phyloP scores from a whole-genome alignment of 169 alveolate species.

The Perkinsus olseni region DNA sequence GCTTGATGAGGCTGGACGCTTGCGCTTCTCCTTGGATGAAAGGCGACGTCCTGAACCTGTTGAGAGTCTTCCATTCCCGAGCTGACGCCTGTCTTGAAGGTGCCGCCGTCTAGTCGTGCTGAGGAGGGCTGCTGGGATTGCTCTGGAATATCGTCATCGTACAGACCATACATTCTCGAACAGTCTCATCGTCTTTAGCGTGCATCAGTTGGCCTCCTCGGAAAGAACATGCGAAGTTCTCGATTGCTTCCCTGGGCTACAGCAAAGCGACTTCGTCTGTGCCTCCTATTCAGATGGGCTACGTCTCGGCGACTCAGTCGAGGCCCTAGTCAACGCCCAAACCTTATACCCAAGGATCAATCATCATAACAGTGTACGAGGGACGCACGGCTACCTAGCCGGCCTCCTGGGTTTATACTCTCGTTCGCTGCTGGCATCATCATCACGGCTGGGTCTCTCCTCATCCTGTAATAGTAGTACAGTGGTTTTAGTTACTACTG shows the following conservation, averaged over 20 bases:
- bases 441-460: no score
- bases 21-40: not conserved
- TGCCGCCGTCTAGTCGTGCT: no score
- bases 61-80: not conserved
- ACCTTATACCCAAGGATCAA: not conserved
- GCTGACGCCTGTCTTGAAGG: not conserved
- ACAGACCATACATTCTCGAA: no score
- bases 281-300: not conserved
- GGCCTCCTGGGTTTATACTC: no score
- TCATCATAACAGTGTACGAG: not conserved
- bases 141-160: no score
- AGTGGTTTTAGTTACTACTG: not conserved
- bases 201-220: no score
- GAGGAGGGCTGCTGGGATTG: no score
- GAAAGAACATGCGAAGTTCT: no score
- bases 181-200: no score
- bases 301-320: not conserved
- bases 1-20: not conserved
- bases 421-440: no score
- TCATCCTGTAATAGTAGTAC: no score
- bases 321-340: not conserved
- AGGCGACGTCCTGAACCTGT: not conserved
- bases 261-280: not conserved
- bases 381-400: not conserved
- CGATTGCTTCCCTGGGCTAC: no score